Base-by-base conservation (phyloP, 1,284 basidiomycete species). In the Gymnopus androsaceus region DNA sequence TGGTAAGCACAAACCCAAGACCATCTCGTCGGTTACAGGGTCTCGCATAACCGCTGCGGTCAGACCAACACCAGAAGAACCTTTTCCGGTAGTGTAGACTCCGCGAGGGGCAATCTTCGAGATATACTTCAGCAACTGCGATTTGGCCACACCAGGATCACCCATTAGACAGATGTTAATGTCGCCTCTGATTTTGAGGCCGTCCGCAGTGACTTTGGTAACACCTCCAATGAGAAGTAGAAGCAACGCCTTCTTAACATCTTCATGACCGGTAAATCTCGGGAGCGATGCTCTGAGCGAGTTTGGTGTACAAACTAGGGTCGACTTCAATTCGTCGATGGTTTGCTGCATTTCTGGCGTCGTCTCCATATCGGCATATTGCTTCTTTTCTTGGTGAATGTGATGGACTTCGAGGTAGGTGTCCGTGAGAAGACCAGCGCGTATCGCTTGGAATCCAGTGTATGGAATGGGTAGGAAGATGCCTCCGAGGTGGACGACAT, bases 21-120 rank as follows among this genome's bases (percentile, higher is more conserved):
- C 96, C 93, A 99, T 98, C 75, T 99, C 97, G 70, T 99, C 97
- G 3, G 97, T 99, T 9, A 99, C 97, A 1, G 97, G 97, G 69
- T 99, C 97, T 48, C 96, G 85, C 95, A 99, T 97, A 49, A 99
- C 97, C 4, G 97, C 97, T 4, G 97, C 97, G 0, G 97, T 99
- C 50, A 99, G 80, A 84, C 97, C 97, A 47, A 99, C 97, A 27
- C 97, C 97, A 1, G 94, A 97, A 7, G 94, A 98, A 64, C 97
- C 97, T 68, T 96, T 92, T 60, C 97, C 97, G 3, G 97, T 99
- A 3, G 97, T 99, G 69, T 99, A 99, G 28, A 99, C 90, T 11
- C 97, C 97, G 61, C 97, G 83, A 12, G 97, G 97, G 1, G 97
- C 97, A 58, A 99, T 90, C 72, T 99, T 99, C 51, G 95, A 93